These are phyloP conservation scores for Candida nonsorbophila DNA, from an alignment of 805 yeast species.

Conservation along the genomic window DNA sequence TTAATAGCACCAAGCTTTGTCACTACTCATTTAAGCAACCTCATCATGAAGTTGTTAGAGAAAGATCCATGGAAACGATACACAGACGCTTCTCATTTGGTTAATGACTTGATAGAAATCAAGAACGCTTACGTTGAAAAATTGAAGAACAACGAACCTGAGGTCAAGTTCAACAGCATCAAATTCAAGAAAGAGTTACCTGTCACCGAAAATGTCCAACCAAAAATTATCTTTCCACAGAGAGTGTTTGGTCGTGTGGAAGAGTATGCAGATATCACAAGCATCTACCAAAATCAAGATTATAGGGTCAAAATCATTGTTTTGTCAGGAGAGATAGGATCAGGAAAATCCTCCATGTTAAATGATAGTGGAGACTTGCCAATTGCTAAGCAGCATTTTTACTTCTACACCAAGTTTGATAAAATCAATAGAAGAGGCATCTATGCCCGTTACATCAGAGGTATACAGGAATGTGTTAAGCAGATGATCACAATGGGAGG, in stretches of 20 bases:
- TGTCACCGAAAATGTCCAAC: no score
- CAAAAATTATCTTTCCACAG: slow-evolving; percentile 4
- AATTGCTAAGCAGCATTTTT: slow-evolving; percentile 22
- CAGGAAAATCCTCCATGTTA: slow-evolving; percentile 41
- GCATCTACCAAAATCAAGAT: slow-evolving; percentile 1
- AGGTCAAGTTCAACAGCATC: no score
- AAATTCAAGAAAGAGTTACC: no score
- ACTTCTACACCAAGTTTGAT: slow-evolving; percentile 27
- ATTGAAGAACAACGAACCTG: background rate
- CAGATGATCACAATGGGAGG: slow-evolving; percentile 37
- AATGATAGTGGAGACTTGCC: slow-evolving; percentile 32
- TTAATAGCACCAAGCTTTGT: slow-evolving; percentile 21
- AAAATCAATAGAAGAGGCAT: slow-evolving; percentile 12
- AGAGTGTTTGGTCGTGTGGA: slow-evolving; percentile 3
- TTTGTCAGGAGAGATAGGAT: slow-evolving; percentile 40
- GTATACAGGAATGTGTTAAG: slow-evolving; percentile 31
- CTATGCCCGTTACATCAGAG: slow-evolving; percentile 30
- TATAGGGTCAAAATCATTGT: slow-evolving; percentile 9
- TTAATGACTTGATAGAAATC: slow-evolving; percentile 28
- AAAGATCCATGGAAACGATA: slow-evolving; percentile 38
- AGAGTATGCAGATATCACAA: background rate
- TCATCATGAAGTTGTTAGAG: slow-evolving; percentile 38
- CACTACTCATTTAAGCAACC: slow-evolving; percentile 23
- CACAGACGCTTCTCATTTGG: slow-evolving; percentile 23
- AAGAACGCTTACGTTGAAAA: slow-evolving; percentile 14